These are phyloP conservation scores for Penicillium sp. DNA, from an alignment of 2,329 filamentous ascomycete genomes.

Conservation along the genomic window DNA sequence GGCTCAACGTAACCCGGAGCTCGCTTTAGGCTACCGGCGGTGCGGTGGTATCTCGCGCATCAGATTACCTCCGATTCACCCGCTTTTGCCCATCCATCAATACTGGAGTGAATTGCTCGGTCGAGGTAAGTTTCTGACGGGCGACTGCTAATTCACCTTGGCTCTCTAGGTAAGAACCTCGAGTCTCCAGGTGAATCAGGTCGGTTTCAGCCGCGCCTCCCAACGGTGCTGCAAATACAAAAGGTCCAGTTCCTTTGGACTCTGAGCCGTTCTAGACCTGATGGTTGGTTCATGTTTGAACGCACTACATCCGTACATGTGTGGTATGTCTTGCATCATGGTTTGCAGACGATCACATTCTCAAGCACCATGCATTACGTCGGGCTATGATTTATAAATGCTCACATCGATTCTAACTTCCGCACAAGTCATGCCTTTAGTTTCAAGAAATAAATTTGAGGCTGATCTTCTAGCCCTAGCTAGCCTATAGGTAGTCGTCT, in stretches of 20 bases:
- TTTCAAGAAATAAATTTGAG: background rate
- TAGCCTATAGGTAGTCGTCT: background rate
- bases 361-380: background rate
- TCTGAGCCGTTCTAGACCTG: background rate
- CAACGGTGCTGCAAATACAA: no score
- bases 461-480: background rate
- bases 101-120: background rate
- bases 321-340: background rate
- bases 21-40: background rate
- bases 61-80: background rate
- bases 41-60: background rate
- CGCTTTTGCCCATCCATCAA: no score
- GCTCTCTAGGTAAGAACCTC: background rate
- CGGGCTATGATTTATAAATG: background rate
- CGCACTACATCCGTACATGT: background rate
- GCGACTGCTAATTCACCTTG: background rate
- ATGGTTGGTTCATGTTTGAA: background rate
- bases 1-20: conserved; percentile 15
- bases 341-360: background rate
- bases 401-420: background rate
- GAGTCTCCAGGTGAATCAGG: background rate
- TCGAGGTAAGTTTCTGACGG: background rate
- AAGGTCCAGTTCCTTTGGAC: no score
- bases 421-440: background rate
- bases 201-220: background rate